Conservation (phyloP, 768 basidiomycete genomes). For the Auriscalpium microsporum region DNA sequence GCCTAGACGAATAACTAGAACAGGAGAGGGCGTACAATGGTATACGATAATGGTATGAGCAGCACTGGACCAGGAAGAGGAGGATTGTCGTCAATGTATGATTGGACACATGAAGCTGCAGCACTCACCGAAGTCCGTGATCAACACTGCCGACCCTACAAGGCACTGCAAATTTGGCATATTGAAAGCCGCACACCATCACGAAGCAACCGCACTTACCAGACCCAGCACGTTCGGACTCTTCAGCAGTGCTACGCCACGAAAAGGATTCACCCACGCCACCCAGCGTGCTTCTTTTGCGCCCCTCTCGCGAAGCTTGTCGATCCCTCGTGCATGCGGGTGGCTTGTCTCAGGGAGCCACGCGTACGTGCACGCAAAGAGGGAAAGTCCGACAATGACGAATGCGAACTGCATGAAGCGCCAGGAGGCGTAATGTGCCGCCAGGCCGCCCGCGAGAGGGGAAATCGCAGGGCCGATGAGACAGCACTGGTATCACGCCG, state of each 20-base stretch:
- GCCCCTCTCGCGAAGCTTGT: conserved; percentile 26
- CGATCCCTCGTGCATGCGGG: conserved; percentile 47
- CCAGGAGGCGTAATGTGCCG: conserved; percentile 60
- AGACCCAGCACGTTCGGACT: conserved; percentile 51
- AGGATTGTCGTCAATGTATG: no score
- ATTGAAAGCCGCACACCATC: conserved; percentile 3
- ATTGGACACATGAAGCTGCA: no score
- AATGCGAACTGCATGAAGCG: conserved; percentile 45
- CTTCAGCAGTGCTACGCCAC: conserved; percentile 39
- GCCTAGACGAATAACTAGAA: no score
- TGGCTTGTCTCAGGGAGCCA: conserved; percentile 62
- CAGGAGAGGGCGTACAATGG: conserved; percentile 37
- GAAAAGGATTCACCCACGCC: conserved; percentile 53
- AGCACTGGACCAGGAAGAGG: conserved; percentile 22
- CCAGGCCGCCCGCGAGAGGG: conserved; percentile 48
- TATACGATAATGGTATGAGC: conserved; percentile 56
- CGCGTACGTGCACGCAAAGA: conserved; percentile 31
- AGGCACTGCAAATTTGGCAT: conserved; percentile 30
- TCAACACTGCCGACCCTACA: conserved; percentile 25
- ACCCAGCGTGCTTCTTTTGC: conserved; percentile 20
- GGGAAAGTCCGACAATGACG: conserved; percentile 31
- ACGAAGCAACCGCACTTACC: conserved; percentile 28
- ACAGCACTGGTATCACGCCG: conserved; percentile 28
- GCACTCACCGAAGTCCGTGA: conserved; percentile 29
- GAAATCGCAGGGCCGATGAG: conserved; percentile 56